Percentiles rank a stretch among this genome's conserved stretches.
phyloP scores from a whole-genome alignment of 208 protist species.

The Trypanosoma cruzi region DNA sequence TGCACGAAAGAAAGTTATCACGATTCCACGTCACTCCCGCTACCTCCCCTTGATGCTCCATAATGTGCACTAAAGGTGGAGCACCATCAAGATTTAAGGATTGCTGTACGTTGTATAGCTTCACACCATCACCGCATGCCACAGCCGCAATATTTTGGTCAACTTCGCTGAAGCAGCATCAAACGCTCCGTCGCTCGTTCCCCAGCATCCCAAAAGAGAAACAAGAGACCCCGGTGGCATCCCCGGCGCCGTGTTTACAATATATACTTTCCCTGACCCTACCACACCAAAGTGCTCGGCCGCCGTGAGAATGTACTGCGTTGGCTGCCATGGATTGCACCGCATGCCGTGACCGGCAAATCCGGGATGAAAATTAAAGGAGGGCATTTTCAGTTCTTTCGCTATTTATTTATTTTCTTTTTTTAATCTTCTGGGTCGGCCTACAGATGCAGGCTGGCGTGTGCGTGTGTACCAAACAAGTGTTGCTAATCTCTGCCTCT shows the following conservation, averaged over 20 bases:
- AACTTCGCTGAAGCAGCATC: constrained; percentile 88
- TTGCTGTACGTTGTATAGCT: constrained; percentile 83
- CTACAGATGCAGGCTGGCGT: background rate
- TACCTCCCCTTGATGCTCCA: constrained; percentile 83
- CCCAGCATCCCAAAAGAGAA: constrained; percentile 75
- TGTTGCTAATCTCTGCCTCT: background rate
- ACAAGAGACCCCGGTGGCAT: constrained; percentile 57
- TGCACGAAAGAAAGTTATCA: constrained; percentile 77
- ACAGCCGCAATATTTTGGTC: constrained; percentile 79
- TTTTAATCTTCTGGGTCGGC: background rate
- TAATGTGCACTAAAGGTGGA: constrained; percentile 74
- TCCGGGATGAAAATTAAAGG: constrained; percentile 83
- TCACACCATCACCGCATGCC: constrained; percentile 88
- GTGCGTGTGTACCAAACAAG: too few relatives aligned
- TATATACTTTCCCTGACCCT: constrained; percentile 89
- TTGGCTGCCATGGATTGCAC: constrained; percentile 84
- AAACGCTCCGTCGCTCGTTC: constrained; percentile 83
- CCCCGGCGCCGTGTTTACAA: constrained; percentile 69
- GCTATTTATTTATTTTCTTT: background rate
- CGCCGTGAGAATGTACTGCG: constrained; percentile 72
- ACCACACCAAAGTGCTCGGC: constrained; percentile 89
- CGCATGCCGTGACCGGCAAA: constrained; percentile 85
- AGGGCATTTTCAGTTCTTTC: constrained; percentile 58
- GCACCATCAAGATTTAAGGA: constrained; percentile 75
- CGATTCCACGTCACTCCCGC: constrained; percentile 83